phyloP scores from a whole-genome alignment of 495 filamentous ascomycete species.

The Lasiosphaeria ovina region DNA sequence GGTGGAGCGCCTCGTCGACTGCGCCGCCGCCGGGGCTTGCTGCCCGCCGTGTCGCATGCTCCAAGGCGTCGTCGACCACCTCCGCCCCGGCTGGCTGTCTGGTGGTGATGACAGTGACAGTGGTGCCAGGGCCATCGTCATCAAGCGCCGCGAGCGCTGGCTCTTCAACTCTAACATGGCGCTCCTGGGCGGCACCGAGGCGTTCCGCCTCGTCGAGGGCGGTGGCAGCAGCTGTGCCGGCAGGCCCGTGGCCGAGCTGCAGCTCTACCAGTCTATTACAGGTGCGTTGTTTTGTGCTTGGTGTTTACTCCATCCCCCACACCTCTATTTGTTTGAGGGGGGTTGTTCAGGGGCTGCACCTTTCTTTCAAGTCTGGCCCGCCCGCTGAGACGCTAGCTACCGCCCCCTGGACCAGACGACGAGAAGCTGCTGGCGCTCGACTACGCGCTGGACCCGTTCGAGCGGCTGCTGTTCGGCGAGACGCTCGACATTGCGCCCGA shows the following conservation, averaged over 20 bases:
- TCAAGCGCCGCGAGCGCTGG: neutral
- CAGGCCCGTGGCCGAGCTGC: neutral
- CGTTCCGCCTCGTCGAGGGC: neutral
- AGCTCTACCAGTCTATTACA: neutral
- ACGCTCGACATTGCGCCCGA: neutral
- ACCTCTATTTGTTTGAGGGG: neutral
- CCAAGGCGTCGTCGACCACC: neutral
- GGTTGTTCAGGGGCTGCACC: neutral
- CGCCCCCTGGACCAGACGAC: neutral
- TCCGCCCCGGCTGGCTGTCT: neutral
- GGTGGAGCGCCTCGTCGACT: neutral
- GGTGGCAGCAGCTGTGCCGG: too few relatives aligned
- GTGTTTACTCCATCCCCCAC: neutral
- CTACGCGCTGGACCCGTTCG: neutral
- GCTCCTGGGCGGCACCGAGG: neutral
- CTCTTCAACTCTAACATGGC: constrained; percentile 1
- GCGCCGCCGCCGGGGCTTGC: neutral
- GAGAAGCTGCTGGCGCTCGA: neutral
- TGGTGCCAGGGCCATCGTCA: neutral
- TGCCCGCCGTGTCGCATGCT: neutral
- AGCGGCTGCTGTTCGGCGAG: neutral
- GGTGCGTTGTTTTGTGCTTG: neutral
- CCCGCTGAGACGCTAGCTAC: too few relatives aligned
- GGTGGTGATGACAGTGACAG: neutral
- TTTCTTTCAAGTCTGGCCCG: too few relatives aligned